phyloP scores from a whole-genome alignment of 345 rosid species.

The Dovyalis caffra region DNA sequence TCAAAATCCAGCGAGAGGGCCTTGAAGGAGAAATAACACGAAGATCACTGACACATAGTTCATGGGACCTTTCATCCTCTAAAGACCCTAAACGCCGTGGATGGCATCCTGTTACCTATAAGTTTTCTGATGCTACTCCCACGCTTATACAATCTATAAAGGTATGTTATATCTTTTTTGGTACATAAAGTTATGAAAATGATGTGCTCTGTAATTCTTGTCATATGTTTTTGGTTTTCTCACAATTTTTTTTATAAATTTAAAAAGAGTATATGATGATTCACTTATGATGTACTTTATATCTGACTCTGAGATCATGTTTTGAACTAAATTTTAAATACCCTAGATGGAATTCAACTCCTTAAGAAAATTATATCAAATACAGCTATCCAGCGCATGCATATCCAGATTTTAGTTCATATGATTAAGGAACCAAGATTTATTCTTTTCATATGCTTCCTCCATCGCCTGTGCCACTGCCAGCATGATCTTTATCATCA shows the following conservation, averaged over 20 bases:
- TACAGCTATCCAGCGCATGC: not conserved
- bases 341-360: not conserved
- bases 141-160: constrained; percentile 65
- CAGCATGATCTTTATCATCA: not conserved
- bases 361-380: not conserved
- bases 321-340: not conserved
- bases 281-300: not conserved
- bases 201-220: not conserved
- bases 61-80: constrained; percentile 82
- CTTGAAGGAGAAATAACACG: constrained; percentile 73
- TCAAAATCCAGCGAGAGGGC: constrained; percentile 64
- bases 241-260: not conserved
- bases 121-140: constrained; percentile 80
- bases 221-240: not conserved
- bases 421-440: not conserved
- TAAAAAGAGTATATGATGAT: too few species aligned
- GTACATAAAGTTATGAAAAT: not conserved
- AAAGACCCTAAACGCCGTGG: constrained; percentile 77
- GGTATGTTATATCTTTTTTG: constrained; percentile 34
- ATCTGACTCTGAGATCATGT: not conserved
- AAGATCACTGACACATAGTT: constrained; percentile 75
- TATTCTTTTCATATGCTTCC: not conserved
- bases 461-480: not conserved
- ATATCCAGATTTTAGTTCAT: not conserved
- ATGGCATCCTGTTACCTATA: constrained; percentile 89